Conservation (phyloP, 192 early-diverging fungal genomes). For the Gigaspora rosea region DNA sequence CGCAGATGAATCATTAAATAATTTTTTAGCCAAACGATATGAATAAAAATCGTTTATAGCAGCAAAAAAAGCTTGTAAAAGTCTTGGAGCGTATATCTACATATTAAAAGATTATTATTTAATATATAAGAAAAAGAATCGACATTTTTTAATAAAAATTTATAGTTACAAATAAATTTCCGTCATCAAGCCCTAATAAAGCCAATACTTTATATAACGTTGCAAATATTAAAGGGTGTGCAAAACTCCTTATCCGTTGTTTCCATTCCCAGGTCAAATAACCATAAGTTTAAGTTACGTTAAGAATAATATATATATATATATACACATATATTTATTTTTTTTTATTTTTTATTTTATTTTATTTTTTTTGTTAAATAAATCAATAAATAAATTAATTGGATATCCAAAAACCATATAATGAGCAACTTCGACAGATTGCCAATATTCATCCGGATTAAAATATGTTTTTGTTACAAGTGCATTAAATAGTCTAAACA, state of each 20-base stretch:
- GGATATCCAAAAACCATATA: slow-evolving; percentile 78
- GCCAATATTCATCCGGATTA: slow-evolving; percentile 98
- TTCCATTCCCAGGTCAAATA: slow-evolving; percentile 95
- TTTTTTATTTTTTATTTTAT: too few species aligned
- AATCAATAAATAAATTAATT: too few species aligned
- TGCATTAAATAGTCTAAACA: slow-evolving; percentile 67
- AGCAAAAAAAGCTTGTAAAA: slow-evolving; percentile 75
- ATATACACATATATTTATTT: too few species aligned
- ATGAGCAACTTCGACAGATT: slow-evolving; percentile 91
- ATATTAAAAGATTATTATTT: neutral
- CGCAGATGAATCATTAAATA: slow-evolving; percentile 61
- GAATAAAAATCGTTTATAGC: slow-evolving; percentile 74
- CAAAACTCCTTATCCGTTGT: slow-evolving; percentile 70
- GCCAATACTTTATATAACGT: slow-evolving; percentile 65
- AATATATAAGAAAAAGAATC: neutral
- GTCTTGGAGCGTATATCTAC: slow-evolving; percentile 71
- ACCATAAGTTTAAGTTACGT: slow-evolving; percentile 55
- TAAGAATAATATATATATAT: too few species aligned
- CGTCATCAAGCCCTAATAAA: slow-evolving; percentile 63
- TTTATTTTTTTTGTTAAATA: too few species aligned
- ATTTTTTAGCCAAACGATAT: slow-evolving; percentile 65
- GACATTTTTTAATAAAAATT: neutral
- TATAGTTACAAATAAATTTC: slow-evolving; percentile 67
- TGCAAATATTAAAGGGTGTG: slow-evolving; percentile 88
- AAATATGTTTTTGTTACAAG: slow-evolving; percentile 72